These are phyloP conservation scores for Kernera saxatilis DNA, from an alignment of 345 rosid genomes.

Conservation along the genomic window DNA sequence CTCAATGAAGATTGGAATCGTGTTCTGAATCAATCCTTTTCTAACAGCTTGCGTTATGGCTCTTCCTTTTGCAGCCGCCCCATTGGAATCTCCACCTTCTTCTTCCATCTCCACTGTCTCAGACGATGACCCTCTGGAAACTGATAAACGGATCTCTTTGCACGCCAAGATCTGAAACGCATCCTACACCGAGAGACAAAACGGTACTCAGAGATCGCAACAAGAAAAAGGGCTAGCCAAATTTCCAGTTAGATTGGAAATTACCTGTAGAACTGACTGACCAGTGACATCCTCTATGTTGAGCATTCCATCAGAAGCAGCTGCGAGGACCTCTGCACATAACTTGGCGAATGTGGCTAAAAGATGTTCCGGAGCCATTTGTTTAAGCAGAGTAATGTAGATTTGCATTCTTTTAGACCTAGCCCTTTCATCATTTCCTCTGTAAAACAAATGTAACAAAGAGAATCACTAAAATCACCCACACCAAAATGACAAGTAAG, in stretches of 20 bases:
- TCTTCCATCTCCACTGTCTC: slow-evolving; percentile 50
- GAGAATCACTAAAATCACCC: slow-evolving; percentile 2
- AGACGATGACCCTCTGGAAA: slow-evolving; percentile 48
- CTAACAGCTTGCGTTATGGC: slow-evolving; percentile 85
- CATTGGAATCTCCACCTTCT: slow-evolving; percentile 37
- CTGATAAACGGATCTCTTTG: slow-evolving; percentile 75
- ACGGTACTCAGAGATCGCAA: not conserved
- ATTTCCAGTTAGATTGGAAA: not conserved
- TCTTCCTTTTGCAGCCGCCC: slow-evolving; percentile 67
- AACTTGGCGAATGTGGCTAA: slow-evolving; percentile 94
- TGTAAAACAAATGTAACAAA: slow-evolving; percentile 29
- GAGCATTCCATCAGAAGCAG: slow-evolving; percentile 90
- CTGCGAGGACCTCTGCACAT: slow-evolving; percentile 91
- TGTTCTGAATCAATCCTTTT: slow-evolving; percentile 86
- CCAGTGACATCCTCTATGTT: slow-evolving; percentile 61
- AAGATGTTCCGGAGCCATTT: slow-evolving; percentile 97
- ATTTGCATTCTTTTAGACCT: slow-evolving; percentile 86
- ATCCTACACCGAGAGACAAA: slow-evolving; percentile 47
- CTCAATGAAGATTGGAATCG: slow-evolving; percentile 93
- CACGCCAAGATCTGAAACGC: slow-evolving; percentile 77
- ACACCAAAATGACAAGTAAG: slow-evolving; percentile 5
- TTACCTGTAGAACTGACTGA: slow-evolving; percentile 88
- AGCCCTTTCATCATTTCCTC: slow-evolving; percentile 72
- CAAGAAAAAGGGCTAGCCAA: not conserved
- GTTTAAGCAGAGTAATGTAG: slow-evolving; percentile 70